Evolutionary conservation across 345 rosid genomes (phyloP).

Genomic region (Aethionema arabicum): DNA sequence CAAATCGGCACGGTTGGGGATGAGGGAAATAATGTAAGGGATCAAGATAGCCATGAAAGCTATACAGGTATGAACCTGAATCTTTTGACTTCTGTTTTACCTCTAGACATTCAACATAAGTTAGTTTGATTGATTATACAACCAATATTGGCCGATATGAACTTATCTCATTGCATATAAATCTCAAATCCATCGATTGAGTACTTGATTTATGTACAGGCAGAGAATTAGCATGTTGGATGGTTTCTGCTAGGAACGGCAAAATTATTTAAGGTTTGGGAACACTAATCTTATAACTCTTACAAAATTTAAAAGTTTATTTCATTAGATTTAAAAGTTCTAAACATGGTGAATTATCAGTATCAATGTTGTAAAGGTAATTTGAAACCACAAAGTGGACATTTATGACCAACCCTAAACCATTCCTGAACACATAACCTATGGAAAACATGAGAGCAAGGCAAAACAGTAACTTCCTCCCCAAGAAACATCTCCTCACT

Average conservation of each 20-base stretch:
- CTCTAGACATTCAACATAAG: background rate
- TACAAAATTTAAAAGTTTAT: too few relatives aligned
- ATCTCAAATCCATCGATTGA: too few relatives aligned
- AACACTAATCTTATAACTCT: too few relatives aligned
- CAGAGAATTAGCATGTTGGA: too few relatives aligned
- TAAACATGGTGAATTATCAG: too few relatives aligned
- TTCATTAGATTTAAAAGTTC: too few relatives aligned
- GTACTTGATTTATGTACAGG: too few relatives aligned
- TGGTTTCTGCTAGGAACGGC: too few relatives aligned
- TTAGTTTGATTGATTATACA: background rate
- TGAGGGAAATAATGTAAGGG: conserved; percentile 23
- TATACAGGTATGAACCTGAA: conserved; percentile 36
- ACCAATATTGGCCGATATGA: background rate
- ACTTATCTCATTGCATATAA: conserved; percentile 2
- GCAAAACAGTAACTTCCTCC: conserved; percentile 18
- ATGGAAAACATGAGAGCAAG: conserved; percentile 25
- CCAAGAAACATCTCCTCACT: conserved; percentile 29
- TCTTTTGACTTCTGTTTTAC: conserved; percentile 31
- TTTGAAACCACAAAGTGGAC: conserved; percentile 26
- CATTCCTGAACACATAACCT: conserved; percentile 19
- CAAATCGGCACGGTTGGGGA: conserved; percentile 27
- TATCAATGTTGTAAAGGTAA: conserved; percentile 18
- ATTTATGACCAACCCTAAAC: conserved; percentile 25
- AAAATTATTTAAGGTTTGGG: too few relatives aligned
- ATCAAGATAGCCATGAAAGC: conserved; percentile 33